Evolutionary conservation across 2,329 filamentous ascomycete genomes (phyloP), one percentile per base, ranked within the genome.

Genomic region (Verticillium tricorpus): DNA sequence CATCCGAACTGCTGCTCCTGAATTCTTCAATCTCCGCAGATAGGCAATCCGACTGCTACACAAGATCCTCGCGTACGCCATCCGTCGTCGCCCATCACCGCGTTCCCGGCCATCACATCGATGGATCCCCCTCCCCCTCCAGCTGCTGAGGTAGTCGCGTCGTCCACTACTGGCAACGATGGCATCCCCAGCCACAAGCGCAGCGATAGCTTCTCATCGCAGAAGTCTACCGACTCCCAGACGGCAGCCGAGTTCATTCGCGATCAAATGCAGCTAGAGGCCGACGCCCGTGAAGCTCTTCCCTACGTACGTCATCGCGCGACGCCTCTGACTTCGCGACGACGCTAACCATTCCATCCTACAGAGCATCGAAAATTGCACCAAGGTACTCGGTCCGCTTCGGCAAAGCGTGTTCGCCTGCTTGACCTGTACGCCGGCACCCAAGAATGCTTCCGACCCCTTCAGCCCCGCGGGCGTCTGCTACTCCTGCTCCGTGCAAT

Each of bases 401-500:
- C 89, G 93, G 60, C 95, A 99, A 75, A 90, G 84, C 56, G 85
- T 98, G 22, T 99, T 96, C 70, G 92, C 95, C 54, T 99, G 95
- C 69, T 77, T 98, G 56, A 98, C 94, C 12, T 99, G 95, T 80
- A 96, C 93, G 65, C 93, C 95, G 9, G 86, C 91, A 9, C 90
- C 93, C 1, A 70, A 81, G 2, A 83, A 85, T 55, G 72, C 82
- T 1, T 79, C 84, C 54, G 87, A 88, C 58, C 79, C 88, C 1
- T 91, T 89, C 73, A 85, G 80, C 8, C 82, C 89, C 7, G 95
- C 94, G 3, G 95, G 91, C 31, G 86, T 99, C 61, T 99, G 95
- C 81, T 99, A 99, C 71, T 91, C 93, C 25, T 99, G 95, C 78
- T 97, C 94, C 7, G 92, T 99, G 63, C 91, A 94, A 69, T 99